phyloP scores from a whole-genome alignment of 208 protist genomes.

The Leishmania braziliensis region DNA sequence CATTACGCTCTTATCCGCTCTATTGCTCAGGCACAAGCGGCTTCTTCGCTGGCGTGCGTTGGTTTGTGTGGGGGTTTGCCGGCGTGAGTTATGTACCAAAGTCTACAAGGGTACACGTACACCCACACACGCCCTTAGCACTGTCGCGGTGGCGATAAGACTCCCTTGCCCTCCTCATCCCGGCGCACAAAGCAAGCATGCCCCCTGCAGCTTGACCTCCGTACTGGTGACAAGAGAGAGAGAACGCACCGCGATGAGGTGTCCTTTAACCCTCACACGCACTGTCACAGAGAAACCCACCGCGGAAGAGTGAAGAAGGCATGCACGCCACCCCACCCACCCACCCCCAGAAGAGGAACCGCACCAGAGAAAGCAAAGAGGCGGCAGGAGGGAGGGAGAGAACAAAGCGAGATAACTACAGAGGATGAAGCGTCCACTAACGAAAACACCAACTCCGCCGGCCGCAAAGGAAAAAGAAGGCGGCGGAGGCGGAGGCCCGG shows the following conservation, averaged over 20 bases:
- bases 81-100: background rate
- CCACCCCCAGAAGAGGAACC: background rate
- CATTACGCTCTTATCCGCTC: background rate
- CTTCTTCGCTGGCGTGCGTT: background rate
- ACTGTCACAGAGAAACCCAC: background rate
- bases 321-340: background rate
- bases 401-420: background rate
- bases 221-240: background rate
- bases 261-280: background rate
- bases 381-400: background rate
- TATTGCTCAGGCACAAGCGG: background rate
- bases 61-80: background rate
- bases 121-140: background rate
- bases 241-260: background rate
- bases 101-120: background rate
- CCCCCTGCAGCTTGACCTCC: background rate
- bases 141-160: background rate
- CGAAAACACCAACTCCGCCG: background rate
- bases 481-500: too few relatives aligned
- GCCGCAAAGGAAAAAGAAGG: background rate
- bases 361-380: background rate
- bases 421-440: background rate
- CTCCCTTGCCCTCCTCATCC: background rate
- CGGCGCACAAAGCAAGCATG: background rate
- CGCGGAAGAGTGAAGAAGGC: background rate